Percentiles rank a stretch among this genome's conserved stretches.
phyloP scores from a whole-genome alignment of 805 yeast genomes.

The Scheffersomyces coipomensis region DNA sequence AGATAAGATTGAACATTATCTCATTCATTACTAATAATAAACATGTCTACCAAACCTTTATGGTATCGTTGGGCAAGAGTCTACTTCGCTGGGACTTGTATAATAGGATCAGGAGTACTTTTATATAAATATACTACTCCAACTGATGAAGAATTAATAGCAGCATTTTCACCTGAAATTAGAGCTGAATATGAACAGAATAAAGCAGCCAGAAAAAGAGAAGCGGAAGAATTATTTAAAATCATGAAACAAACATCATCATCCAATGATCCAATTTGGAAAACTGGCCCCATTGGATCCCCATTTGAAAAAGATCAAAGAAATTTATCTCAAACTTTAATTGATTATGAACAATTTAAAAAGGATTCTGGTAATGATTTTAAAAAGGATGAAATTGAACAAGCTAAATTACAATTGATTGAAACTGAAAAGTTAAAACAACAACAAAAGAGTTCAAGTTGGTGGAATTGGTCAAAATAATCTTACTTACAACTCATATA shows the following conservation, averaged over 20 bases:
- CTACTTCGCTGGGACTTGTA: slow-evolving; percentile 58
- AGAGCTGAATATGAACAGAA: slow-evolving; percentile 71
- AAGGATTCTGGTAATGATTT: slow-evolving; percentile 42
- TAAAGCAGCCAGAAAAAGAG: slow-evolving; percentile 58
- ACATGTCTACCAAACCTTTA: slow-evolving; percentile 36
- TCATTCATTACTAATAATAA: too few species aligned
- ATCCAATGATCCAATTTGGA: slow-evolving; percentile 81
- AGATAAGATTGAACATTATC: too few species aligned
- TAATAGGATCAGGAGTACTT: slow-evolving; percentile 71
- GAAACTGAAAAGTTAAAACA: slow-evolving; percentile 23
- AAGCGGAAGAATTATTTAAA: slow-evolving; percentile 68
- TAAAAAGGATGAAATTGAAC: slow-evolving; percentile 34
- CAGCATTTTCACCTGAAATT: slow-evolving; percentile 77
- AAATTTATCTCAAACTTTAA: slow-evolving; percentile 31
- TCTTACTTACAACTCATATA: too few species aligned
- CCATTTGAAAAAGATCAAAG: slow-evolving; percentile 61
- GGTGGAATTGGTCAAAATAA: slow-evolving; percentile 4
- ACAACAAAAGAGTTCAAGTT: slow-evolving; percentile 17
- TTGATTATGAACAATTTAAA: slow-evolving; percentile 47
- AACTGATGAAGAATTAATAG: slow-evolving; percentile 75
- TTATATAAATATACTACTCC: slow-evolving; percentile 77
- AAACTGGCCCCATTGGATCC: slow-evolving; percentile 64
- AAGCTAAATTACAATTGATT: slow-evolving; percentile 25
- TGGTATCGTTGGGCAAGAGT: slow-evolving; percentile 63
- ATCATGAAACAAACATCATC: slow-evolving; percentile 62